Percentiles rank a stretch among this genome's conserved stretches.
Evolutionary conservation across 2,329 filamentous ascomycete species (phyloP).

Genomic region (Fusarium sp.): DNA sequence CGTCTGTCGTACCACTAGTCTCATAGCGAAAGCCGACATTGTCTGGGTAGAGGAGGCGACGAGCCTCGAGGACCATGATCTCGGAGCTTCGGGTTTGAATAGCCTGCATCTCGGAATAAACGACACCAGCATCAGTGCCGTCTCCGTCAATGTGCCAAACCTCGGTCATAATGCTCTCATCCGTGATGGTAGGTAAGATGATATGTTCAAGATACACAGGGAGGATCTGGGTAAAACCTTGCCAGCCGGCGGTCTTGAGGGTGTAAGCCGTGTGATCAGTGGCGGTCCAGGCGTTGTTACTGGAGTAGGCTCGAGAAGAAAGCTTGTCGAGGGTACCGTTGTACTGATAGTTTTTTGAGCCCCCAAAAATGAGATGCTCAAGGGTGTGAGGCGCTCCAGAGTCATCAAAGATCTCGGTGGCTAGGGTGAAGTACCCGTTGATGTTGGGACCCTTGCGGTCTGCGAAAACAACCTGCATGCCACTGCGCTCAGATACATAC

Average conservation of each 20-base stretch:
- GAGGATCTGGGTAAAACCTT: conserved; percentile 93
- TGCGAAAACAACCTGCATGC: conserved; percentile 93
- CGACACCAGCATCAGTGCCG: conserved; percentile 94
- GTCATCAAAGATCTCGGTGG: conserved; percentile 97
- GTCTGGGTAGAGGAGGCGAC: conserved; percentile 86
- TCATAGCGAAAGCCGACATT: conserved; percentile 95
- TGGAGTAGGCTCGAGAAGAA: conserved; percentile 90
- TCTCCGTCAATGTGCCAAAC: conserved; percentile 95
- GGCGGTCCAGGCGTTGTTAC: conserved; percentile 96
- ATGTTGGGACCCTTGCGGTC: conserved; percentile 94
- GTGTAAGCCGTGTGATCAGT: conserved; percentile 98
- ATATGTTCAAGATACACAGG: conserved; percentile 97
- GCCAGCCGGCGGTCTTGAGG: conserved; percentile 94
- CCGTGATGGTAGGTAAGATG: conserved; percentile 89
- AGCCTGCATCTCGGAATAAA: conserved; percentile 99
- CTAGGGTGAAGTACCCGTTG: conserved; percentile 92
- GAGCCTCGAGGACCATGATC: conserved; percentile 87
- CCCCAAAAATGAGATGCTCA: conserved; percentile 87
- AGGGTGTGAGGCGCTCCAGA: conserved; percentile 91
- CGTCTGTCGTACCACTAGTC: conserved; percentile 97
- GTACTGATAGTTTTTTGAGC: conserved; percentile 92
- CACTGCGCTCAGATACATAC: conserved; percentile 94
- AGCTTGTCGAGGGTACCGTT: conserved; percentile 96
- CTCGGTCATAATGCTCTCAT: conserved; percentile 93
- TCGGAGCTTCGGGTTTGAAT: conserved; percentile 87